Conservation (phyloP, 2,329 filamentous ascomycete species). For the Magnaporthiopsis poae region DNA sequence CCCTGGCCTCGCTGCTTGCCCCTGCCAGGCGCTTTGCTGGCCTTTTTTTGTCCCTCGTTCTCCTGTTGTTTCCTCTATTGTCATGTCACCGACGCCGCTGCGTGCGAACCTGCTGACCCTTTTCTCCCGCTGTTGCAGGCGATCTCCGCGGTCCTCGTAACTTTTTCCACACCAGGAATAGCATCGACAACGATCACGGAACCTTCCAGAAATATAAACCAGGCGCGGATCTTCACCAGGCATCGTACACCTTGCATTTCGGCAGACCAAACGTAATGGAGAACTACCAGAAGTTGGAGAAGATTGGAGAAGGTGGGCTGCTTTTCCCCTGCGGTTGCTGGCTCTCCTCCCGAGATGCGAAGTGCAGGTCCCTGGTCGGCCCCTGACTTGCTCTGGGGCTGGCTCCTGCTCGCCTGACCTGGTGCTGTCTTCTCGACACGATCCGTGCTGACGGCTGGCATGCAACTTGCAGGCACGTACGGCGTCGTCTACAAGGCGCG, state of each 20-base stretch:
- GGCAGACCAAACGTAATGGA: slow-evolving; percentile 51
- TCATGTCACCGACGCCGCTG: neutral
- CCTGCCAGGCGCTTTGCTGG: neutral
- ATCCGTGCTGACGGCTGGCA: neutral
- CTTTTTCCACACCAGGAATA: neutral
- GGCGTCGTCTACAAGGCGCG: slow-evolving; percentile 86
- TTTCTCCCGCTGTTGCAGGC: neutral
- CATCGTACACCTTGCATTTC: neutral
- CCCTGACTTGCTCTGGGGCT: neutral
- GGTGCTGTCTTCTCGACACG: neutral
- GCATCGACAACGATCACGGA: neutral
- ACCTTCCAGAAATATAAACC: neutral
- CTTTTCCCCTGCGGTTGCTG: neutral
- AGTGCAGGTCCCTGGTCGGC: neutral
- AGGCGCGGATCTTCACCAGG: neutral
- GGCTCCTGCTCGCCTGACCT: neutral
- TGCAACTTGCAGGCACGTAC: slow-evolving; percentile 57
- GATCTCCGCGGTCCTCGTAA: neutral
- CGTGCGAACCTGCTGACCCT: neutral
- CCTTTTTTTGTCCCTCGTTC: neutral
- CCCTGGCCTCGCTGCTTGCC: neutral
- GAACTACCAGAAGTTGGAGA: slow-evolving; percentile 87
- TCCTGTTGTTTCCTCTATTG: neutral
- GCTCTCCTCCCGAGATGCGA: neutral
- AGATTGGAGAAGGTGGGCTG: slow-evolving; percentile 72